Evolutionary conservation across 2,329 filamentous ascomycete genomes (phyloP).

Genomic region (Capronia epimyces): DNA sequence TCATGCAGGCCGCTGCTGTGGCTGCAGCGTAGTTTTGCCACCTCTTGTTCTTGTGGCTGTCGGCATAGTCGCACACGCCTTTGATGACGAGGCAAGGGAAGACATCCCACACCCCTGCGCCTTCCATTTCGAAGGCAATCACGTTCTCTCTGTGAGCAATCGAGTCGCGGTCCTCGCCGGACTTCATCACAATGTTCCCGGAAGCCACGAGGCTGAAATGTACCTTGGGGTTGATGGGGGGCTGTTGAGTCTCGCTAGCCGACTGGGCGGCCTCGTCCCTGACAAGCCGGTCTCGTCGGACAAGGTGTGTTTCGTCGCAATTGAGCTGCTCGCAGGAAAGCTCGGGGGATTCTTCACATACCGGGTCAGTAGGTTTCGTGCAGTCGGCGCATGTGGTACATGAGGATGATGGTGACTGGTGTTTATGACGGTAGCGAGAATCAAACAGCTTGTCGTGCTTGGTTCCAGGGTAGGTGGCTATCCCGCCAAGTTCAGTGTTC

Average conservation of each 20-base stretch:
- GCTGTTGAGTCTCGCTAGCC: neutral
- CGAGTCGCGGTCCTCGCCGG: slow-evolving; percentile 36
- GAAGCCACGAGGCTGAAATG: slow-evolving; percentile 40
- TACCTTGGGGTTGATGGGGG: slow-evolving; percentile 16
- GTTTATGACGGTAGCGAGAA: neutral
- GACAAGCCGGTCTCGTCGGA: slow-evolving; percentile 8
- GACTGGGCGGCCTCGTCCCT: slow-evolving; percentile 12
- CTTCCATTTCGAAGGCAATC: slow-evolving; percentile 29
- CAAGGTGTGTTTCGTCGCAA: neutral
- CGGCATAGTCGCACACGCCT: slow-evolving; percentile 27
- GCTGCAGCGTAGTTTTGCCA: slow-evolving; percentile 24
- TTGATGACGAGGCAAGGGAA: slow-evolving; percentile 25
- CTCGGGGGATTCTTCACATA: neutral
- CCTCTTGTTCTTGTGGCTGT: slow-evolving; percentile 25
- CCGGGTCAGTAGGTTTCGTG: neutral
- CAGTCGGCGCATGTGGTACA: neutral
- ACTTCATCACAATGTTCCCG: slow-evolving; percentile 40
- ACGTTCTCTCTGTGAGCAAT: slow-evolving; percentile 30
- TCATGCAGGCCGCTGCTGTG: slow-evolving; percentile 23
- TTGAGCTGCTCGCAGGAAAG: neutral
- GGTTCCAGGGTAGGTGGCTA: neutral
- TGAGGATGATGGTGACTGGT: neutral
- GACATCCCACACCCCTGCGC: slow-evolving; percentile 25
- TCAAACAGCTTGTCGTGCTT: neutral
- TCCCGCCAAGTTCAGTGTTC: neutral